Base-by-base conservation (phyloP, 352 stramenopile species). In the Phytophthora pini region DNA sequence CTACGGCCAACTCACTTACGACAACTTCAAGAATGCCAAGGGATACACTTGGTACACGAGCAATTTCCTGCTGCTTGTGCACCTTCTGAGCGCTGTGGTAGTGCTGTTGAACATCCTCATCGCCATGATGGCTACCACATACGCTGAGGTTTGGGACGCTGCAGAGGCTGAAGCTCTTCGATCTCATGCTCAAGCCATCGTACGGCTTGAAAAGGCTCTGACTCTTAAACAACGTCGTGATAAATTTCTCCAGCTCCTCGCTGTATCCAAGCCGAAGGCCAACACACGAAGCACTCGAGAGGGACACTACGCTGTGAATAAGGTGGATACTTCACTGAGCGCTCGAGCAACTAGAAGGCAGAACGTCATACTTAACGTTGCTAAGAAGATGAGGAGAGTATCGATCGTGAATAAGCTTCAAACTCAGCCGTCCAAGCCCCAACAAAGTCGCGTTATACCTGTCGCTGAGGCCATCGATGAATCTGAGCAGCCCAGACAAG, bases 61-160 rank as follows among this genome's bases (percentile, higher is more conserved):
- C 57, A 80, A 87, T 32, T 72, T 79, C 15, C 48, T 90, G 53
- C 70, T 88, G 17, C 72, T 90, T 17, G 65, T 80, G 11, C 78
- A 90, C 34, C 70, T 88, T 40, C 52, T 87, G 34, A 68, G 63
- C 20, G 77, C 79, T 46, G 80, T 90, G 9, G 80, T 88, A 13
- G 74, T 90, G n/a, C 60, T 90, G 43, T 75, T 90, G 49, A 90
- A 88, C 51, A 86, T 90, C 41, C 73, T 90, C 29, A 86, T 88
- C 29, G 81, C 81, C n/a, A 88, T 88, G 79, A 90, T 90, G 81
- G 78, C 79, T 29, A 87, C 79, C 1, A 90, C 77, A 26, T 87
- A 88, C 56, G 67, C 71, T 10, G 72, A 87, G 39, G 74, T 87
- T 9, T 85, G 77, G 70, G 79, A 87, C 47, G 65, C 79, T n/a